A percentile compares a stretch with the other conserved stretches of the same genome.
Conservation (phyloP, 306 rosid genomes). For the Rubus idaeus region DNA sequence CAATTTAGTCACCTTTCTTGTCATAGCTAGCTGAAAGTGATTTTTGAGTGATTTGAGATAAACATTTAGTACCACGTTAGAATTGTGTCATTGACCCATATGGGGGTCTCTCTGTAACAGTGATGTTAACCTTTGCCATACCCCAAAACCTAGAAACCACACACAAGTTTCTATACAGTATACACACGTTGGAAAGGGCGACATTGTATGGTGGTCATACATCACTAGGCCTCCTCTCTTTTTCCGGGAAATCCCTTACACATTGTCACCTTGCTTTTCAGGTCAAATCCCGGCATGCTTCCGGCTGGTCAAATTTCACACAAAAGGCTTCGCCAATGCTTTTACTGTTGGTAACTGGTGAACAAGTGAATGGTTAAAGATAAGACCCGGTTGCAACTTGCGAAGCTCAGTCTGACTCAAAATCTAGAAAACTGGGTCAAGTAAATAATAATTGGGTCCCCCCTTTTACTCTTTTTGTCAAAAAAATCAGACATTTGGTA, state of each 20-base stretch:
- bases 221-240: not conserved
- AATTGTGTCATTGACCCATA: not conserved
- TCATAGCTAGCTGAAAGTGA: not conserved
- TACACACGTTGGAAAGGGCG: constrained; percentile 14
- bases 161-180: not conserved
- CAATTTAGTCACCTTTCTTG: not conserved
- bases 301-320: constrained; percentile 19
- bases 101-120: not conserved
- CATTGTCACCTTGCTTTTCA: constrained; percentile 4
- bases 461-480: constrained; percentile 22
- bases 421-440: not conserved
- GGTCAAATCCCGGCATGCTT: constrained; percentile 26
- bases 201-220: constrained; percentile 13
- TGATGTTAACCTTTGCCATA: constrained; percentile 9
- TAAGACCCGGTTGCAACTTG: constrained; percentile 1
- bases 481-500: not conserved
- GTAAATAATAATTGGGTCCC: constrained; percentile 21
- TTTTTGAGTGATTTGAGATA: not conserved
- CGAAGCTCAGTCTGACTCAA: not conserved
- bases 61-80: not conserved
- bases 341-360: not conserved
- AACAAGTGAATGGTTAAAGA: not conserved
- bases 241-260: constrained; percentile 16
- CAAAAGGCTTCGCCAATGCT: not conserved
- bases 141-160: not conserved